These are phyloP conservation scores for Peltaster fructicola DNA, from an alignment of 2,329 filamentous ascomycete genomes.

Conservation along the genomic window DNA sequence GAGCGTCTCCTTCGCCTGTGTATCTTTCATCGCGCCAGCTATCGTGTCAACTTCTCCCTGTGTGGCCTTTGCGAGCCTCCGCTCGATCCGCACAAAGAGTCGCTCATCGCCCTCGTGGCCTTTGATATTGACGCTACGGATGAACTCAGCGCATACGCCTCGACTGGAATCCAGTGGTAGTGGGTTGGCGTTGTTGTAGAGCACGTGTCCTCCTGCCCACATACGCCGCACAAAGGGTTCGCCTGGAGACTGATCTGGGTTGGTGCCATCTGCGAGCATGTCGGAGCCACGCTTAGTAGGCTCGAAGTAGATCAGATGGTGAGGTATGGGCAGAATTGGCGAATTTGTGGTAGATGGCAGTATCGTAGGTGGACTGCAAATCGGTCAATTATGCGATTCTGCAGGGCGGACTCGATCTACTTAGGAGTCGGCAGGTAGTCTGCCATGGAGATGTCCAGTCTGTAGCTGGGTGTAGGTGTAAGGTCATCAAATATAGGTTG, in stretches of 20 bases:
- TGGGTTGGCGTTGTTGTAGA: slow-evolving; percentile 27
- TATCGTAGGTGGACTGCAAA: slow-evolving; percentile 11
- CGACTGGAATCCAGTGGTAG: slow-evolving; percentile 18
- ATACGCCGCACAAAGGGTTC: slow-evolving; percentile 55
- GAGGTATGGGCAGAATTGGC: slow-evolving; percentile 40
- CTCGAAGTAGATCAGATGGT: slow-evolving; percentile 82
- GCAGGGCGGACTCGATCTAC: no score
- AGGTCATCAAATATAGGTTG: slow-evolving; percentile 38
- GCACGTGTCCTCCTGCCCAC: slow-evolving; percentile 70
- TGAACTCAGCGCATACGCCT: slow-evolving; percentile 30
- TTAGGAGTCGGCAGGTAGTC: slow-evolving; percentile 32
- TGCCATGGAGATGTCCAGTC: slow-evolving; percentile 44
- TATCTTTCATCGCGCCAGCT: slow-evolving; percentile 22
- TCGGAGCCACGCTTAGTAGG: slow-evolving; percentile 41
- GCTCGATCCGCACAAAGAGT: slow-evolving; percentile 43
- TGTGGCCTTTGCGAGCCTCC: slow-evolving; percentile 25
- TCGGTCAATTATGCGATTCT: no score
- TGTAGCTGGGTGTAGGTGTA: slow-evolving; percentile 43
- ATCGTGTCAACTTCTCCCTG: slow-evolving; percentile 15
- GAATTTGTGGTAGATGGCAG: slow-evolving; percentile 15
- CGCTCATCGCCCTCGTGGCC: slow-evolving; percentile 35
- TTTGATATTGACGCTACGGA: slow-evolving; percentile 31
- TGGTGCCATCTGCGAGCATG: slow-evolving; percentile 70
- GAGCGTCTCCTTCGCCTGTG: slow-evolving; percentile 12
- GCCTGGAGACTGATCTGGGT: slow-evolving; percentile 60